phyloP scores from a whole-genome alignment of 768 basidiomycete species.

The Mycena galopus region DNA sequence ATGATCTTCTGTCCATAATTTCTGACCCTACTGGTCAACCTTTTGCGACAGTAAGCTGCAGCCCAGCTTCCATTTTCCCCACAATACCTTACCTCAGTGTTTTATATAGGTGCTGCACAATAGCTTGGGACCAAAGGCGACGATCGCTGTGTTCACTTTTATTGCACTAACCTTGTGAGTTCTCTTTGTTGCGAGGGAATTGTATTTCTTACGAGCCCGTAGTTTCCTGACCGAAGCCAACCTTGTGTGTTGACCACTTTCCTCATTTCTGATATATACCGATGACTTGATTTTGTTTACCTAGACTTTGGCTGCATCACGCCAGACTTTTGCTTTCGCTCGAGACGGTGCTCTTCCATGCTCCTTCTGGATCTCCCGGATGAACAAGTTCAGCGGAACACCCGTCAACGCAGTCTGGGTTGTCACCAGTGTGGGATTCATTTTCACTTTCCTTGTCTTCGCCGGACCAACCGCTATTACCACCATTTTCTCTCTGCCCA shows the following conservation, averaged over 20 bases:
- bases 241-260: conserved; percentile 38
- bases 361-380: no score
- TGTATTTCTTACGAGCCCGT: conserved; percentile 14
- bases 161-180: conserved; percentile 48
- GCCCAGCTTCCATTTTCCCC: conserved; percentile 47
- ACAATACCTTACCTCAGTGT: conserved; percentile 8
- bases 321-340: conserved; percentile 65
- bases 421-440: conserved; percentile 2
- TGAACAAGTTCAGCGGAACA: conserved; percentile 9
- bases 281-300: conserved; percentile 8
- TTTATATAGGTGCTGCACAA: conserved; percentile 34
- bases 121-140: conserved; percentile 57
- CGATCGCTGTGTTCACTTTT: conserved; percentile 54
- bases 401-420: conserved; percentile 12
- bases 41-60: conserved; percentile 49
- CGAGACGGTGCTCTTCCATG: no score
- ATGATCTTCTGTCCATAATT: conserved; percentile 55
- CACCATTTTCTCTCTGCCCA: conserved; percentile 15
- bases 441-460: conserved; percentile 7
- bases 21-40: conserved; percentile 55
- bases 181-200: conserved; percentile 9
- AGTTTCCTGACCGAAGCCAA: conserved; percentile 13
- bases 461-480: no score
- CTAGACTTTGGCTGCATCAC: conserved; percentile 41
- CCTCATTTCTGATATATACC: no score